phyloP scores from a whole-genome alignment of 192 early-diverging fungal species.

The Rhizophagus prolifer region DNA sequence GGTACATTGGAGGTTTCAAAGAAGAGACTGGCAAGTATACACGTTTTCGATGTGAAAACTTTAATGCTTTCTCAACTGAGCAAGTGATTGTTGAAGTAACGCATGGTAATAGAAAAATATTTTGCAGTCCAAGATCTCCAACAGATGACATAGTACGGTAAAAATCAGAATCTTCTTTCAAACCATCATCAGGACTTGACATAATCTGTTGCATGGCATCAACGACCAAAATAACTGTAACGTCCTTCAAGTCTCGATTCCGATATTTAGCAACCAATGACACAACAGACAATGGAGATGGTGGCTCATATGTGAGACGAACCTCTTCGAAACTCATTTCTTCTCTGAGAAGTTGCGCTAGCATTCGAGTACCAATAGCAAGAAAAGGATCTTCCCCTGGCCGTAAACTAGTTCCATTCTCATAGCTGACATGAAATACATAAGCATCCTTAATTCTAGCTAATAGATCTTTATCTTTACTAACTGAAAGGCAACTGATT shows the following conservation, averaged over 20 bases:
- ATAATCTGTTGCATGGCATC: conserved; percentile 25
- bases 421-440: conserved; percentile 25
- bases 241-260: conserved; percentile 6
- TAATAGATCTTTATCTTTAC: conserved; percentile 20
- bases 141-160: conserved; percentile 9
- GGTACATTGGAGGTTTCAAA: not conserved
- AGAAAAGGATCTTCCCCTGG: not conserved
- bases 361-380: conserved; percentile 24
- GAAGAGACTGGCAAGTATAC: conserved; percentile 28
- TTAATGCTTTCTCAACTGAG: conserved; percentile 18
- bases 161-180: conserved; percentile 25
- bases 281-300: conserved; percentile 12
- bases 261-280: conserved; percentile 26
- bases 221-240: conserved; percentile 25
- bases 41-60: conserved; percentile 18
- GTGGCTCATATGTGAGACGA: not conserved
- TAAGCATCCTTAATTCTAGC: conserved; percentile 7
- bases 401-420: conserved; percentile 14
- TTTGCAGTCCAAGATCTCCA: conserved; percentile 1
- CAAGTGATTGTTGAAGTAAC: conserved; percentile 26
- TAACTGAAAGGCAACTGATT: conserved; percentile 11
- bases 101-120: not conserved
- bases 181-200: conserved; percentile 4
- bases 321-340: conserved; percentile 10
- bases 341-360: conserved; percentile 24